Base-by-base conservation (phyloP, 352 stramenopile genomes). In the Phytopythium sindhum region DNA sequence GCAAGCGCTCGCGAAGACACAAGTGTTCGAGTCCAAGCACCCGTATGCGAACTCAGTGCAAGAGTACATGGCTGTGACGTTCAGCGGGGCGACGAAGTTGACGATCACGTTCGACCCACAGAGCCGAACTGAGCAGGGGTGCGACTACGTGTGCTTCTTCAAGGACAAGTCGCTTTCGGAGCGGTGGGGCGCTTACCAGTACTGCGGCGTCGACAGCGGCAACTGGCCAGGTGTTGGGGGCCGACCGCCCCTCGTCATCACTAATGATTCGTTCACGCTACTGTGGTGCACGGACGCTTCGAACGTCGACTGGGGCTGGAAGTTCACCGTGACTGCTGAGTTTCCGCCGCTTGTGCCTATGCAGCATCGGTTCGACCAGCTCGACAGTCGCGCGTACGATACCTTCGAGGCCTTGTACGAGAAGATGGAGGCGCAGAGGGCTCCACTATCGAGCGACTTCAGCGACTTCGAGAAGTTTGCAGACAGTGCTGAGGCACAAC, bases 231-330 rank as follows among this genome's bases (percentile, higher is more conserved):
- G 91, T 6, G 57, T 72, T 15, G 73, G 71, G 15, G 86, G 80
- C 24, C 67, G 76, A 39, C 66, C 82, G 21, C 73, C 84, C 7
- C 80, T 97, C 21, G 68, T 94, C 3, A 94, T 97, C 41, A 66
- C 76, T 8, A 72, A 75, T 0, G 83, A 90, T 33, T 89, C 84
- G 8, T 97, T 97, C 55, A 89, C 75, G 24, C 58, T 97, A 21
- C 66, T 95, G 23, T 97, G 93, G 84, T 79, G 70, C 54, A 93
- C 88, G 0, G 91, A 97, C 68, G 73, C 72, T 0, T 89, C 83
- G 10, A 97, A 96, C 64, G 87, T 93, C 29, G 90, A 96, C 28
- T 97, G 91, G 91, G 88, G 88, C 0, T 95, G 85, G 77, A 86
- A 90, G 52, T 93, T 95, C 50, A 89, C 75, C 10, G 83, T 95